Base-by-base conservation (phyloP, 2,329 filamentous ascomycete species). In the Fusarium heterosporum region DNA sequence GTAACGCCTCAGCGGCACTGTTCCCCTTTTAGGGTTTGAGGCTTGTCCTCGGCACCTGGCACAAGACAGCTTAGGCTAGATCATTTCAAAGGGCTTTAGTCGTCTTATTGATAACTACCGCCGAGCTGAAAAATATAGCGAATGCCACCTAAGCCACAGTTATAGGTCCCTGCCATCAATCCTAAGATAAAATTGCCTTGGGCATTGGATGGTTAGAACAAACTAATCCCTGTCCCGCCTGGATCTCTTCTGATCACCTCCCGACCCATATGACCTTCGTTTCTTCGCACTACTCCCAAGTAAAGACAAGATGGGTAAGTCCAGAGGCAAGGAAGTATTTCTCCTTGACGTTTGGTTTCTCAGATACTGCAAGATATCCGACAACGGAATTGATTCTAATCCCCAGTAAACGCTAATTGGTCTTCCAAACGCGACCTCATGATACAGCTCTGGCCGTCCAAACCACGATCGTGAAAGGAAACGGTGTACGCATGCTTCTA, bases 321-420 rank as follows among this genome's bases (percentile, higher is more conserved):
- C 30, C 4, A 25, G 5, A 4, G 56, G 53, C 4, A 60, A 8
- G 1, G 11, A 38, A 9, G 14, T 36, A 1, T 11, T 42, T 4
- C 14, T 25, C 8, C 7, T 11, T 0, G 17, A 22, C 1, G 14
- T 6, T 3, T 40, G 29, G 0, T 6, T 29, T 13, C 56, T 38
- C 0, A 60, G 10, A 4, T 32, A 58, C 1, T 58, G 10, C 53
- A 60, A 13, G 7, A 58, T 9, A 4, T 19, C 22, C 2, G 56
- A 58, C 1, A 60, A 19, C 0, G 26, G 14, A 39, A 60, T 13
- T 2, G 19, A 4, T 1, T 51, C n/a, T 3, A 32, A 22, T 6
- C 56, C 56, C 2, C 56, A 58, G n/a, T 60, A 43, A 8, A 57
- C 53, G n/a, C 19, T 50, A 7, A 58, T 60, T 9, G 43, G 36